Base-by-base conservation (phyloP, 306 rosid genomes). In the Quercus aquifolioides region DNA sequence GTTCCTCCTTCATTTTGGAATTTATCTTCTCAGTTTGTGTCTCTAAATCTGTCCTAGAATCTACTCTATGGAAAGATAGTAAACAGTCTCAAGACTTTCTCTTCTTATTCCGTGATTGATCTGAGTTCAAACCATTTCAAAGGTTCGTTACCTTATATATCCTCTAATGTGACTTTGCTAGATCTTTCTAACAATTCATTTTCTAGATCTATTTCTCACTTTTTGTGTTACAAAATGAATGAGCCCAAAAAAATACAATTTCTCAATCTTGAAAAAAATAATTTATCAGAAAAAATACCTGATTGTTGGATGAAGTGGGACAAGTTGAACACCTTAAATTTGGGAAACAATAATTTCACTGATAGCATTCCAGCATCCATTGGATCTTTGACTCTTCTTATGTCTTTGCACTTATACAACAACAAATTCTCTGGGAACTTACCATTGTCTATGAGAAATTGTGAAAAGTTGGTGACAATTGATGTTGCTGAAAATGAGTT, bases 321-420 rank as follows among this genome's bases (percentile, higher is more conserved):
- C 15, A 11, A 49, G 17, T 49, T 49, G 54, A 0, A 49, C 4
- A 17, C 4, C 15, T 12, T 49, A 3, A 58, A 78, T 2, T 65
- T 85, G 68, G 79, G 30, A 2, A 71, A 38, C 38, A 82, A 82
- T 15, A 64, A 75, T 9, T 6, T 85, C 10, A 65, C 52, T 64
- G 84, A 81, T 28, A 18, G 69, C 13, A 57, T 84, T 57, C 85
- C 82, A 18, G 10, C n/a, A 68, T 80, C 85, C 26, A 74, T 80
- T 18, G 80, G 80, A 12, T 77, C 75, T 23, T 74, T 80, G 33
- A 3, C 5, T 2, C 8, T 8, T 21, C 81, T 84, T 5, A 1
- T 4, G 17, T 52, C 85, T 15, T 41, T 85, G 56, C 70, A 79
- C 28, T 49, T 81, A 17, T 71, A 38, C 8, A 70, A 77, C 33